Conservation (phyloP, 192 early-diverging fungal species). For the Coemansia sp. region DNA sequence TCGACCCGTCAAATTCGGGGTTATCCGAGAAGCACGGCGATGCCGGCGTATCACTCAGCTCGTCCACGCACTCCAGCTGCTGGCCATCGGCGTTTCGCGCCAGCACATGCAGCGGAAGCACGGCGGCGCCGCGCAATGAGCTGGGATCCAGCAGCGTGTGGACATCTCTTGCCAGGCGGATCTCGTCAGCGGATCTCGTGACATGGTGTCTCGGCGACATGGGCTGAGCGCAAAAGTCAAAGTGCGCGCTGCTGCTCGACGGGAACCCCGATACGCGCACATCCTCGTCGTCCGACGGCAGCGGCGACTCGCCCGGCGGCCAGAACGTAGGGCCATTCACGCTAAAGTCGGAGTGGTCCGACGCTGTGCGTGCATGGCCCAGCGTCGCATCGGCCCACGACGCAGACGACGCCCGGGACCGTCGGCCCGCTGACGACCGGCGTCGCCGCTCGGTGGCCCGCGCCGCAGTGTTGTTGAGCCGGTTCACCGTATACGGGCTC, state of each 20-base stretch:
- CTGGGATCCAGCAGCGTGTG: conserved; percentile 39
- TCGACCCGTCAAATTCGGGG: conserved; percentile 45
- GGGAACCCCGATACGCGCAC: conserved; percentile 34
- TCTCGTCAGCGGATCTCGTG: conserved; percentile 23
- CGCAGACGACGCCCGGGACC: conserved; percentile 31
- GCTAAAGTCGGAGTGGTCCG: conserved; percentile 32
- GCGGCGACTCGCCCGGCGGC: conserved; percentile 33
- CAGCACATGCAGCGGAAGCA: conserved; percentile 40
- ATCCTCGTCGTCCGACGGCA: conserved; percentile 14
- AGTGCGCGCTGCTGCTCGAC: conserved; percentile 47
- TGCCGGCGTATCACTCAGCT: conserved; percentile 12
- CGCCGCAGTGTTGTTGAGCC: conserved; percentile 38
- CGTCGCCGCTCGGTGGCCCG: conserved; percentile 47
- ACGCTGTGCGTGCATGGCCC: conserved; percentile 29
- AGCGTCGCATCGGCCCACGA: conserved; percentile 33
- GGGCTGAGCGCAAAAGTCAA: conserved; percentile 33
- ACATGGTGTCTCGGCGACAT: conserved; percentile 29
- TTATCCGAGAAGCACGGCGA: conserved; percentile 20
- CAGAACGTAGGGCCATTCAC: conserved; percentile 31
- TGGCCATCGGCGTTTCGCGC: conserved; percentile 17
- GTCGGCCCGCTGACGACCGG: conserved; percentile 25
- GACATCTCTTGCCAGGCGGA: conserved; percentile 11
- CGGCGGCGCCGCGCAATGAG: conserved; percentile 20
- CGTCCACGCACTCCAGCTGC: conserved; percentile 3
- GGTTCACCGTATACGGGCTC: conserved; percentile 43